A percentile compares a stretch with the other conserved stretches of the same genome.
Evolutionary conservation across 495 filamentous ascomycete genomes (phyloP).

Genomic region (Copromyces sp.): DNA sequence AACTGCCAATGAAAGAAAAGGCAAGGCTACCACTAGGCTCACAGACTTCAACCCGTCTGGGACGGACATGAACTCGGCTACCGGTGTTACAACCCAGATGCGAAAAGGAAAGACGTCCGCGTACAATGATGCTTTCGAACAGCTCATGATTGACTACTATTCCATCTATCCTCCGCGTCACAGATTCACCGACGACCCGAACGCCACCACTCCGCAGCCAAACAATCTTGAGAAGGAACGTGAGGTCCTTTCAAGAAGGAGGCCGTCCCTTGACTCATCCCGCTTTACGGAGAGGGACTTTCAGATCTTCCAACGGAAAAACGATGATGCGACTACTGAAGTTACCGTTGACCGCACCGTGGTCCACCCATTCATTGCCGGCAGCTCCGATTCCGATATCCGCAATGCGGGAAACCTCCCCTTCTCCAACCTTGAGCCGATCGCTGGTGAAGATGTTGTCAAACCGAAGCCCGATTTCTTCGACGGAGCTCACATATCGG

Average conservation of each 20-base stretch:
- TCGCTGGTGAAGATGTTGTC: conserved; percentile 1
- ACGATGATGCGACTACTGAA: background rate
- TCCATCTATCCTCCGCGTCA: conserved; percentile 15
- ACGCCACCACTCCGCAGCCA: background rate
- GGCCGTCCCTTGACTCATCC: conserved; percentile 8
- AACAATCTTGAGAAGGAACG: background rate
- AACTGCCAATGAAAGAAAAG: no score
- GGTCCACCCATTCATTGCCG: conserved; percentile 4
- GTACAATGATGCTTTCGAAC: conserved; percentile 26
- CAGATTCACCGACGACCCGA: background rate
- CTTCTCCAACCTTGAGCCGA: conserved; percentile 10
- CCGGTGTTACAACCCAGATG: conserved; percentile 7
- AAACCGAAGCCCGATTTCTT: conserved; percentile 21
- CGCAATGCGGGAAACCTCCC: background rate
- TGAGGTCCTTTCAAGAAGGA: background rate
- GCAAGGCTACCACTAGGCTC: no score
- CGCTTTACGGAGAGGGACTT: background rate
- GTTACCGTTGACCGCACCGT: conserved; percentile 1
- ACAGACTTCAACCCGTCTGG: no score
- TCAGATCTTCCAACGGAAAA: background rate
- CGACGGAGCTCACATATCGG: conserved; percentile 23
- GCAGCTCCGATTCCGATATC: conserved; percentile 3
- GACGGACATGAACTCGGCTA: no score
- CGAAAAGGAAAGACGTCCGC: conserved; percentile 5
- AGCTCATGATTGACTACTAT: conserved; percentile 26